A percentile compares a stretch with the other conserved stretches of the same genome.
These are phyloP conservation scores for Sclerotinia nivalis DNA, from an alignment of 2,329 filamentous ascomycete species.

Conservation along the genomic window DNA sequence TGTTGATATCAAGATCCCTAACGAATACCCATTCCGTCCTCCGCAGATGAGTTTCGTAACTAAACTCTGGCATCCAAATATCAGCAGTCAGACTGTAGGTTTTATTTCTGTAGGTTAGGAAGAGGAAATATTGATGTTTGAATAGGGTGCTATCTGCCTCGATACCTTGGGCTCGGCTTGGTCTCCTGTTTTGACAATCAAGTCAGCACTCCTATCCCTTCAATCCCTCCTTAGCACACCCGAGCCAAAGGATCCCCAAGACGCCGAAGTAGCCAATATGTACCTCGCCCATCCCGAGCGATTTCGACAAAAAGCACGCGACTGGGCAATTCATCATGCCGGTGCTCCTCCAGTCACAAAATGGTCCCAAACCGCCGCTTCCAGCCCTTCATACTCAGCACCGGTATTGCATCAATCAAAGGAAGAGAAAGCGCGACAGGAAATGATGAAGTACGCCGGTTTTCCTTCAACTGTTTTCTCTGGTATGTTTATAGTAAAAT, in stretches of 20 bases:
- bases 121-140: slow-evolving; percentile 34
- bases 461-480: slow-evolving; percentile 5
- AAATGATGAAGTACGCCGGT: slow-evolving; percentile 31
- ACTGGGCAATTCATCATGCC: slow-evolving; percentile 87
- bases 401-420: slow-evolving; percentile 33
- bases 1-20: slow-evolving; percentile 84
- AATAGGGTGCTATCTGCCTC: slow-evolving; percentile 90
- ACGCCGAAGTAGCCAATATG: slow-evolving; percentile 93
- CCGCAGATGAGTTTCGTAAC: slow-evolving; percentile 90
- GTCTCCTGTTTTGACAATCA: slow-evolving; percentile 96
- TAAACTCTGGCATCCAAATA: slow-evolving; percentile 95
- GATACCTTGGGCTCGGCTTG: slow-evolving; percentile 87
- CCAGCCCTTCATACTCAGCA: slow-evolving; percentile 41
- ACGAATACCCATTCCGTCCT: slow-evolving; percentile 89
- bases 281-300: slow-evolving; percentile 74
- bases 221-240: slow-evolving; percentile 91
- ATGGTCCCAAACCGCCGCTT: slow-evolving; percentile 47
- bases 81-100: slow-evolving; percentile 88
- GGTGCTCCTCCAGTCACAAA: slow-evolving; percentile 63
- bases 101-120: not conserved
- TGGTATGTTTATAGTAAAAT: not conserved
- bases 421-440: slow-evolving; percentile 37
- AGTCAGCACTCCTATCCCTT: slow-evolving; percentile 88
- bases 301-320: slow-evolving; percentile 79
- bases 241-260: slow-evolving; percentile 95